Base-by-base conservation (phyloP, 768 basidiomycete genomes). In the Hysterangium stoloniferum region DNA sequence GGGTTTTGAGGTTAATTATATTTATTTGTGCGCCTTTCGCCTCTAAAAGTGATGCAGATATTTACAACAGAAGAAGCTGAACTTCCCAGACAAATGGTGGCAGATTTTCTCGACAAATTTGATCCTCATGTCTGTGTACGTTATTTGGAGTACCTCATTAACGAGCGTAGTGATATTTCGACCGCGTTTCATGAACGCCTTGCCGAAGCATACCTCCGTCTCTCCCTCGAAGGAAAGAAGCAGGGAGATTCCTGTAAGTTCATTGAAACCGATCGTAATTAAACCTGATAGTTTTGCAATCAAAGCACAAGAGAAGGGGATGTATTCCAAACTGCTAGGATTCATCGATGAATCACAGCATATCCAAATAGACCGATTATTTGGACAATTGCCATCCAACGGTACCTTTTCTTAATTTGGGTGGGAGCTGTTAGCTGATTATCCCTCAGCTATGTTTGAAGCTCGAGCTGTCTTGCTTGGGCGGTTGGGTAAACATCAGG, bases 11-110 rank as follows among this genome's bases (percentile, higher is more conserved):
- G 94, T 82, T 56, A 29, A 62, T 48, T 19, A 0, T 7, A 52
- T 31, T 24, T 42, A 6, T n/a, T 4, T 6, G 29, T 38, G 22
- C 33, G 37, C 17, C 20, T 46, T 12, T n/a, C n/a, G n/a, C n/a
- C n/a, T n/a, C n/a, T n/a, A n/a, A 33, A 47, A 20, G 40, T 44
- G 11, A 9, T 2, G n/a, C 57, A 96, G 92, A 90, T 99, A 35
- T 99, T 98, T 61, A 91, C 84, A 2, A 92, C 94, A 0, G 95
- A 97, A 60, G 93, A 97, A 52, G 86, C 86, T 6, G 92, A 95
- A 52, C 75, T 98, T 15, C 93, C 96, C 19, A 78, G 82, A 2
- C 71, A 76, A 28, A 73, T 72, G 0, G 90, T 96, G 3, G 80
- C 84, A 9, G 75, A 82, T 52, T 92, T 83, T 63, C 75, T 99